Evolutionary conservation across 2,329 filamentous ascomycete species (phyloP), one percentile per base, ranked within the genome.

Genomic region (Epichloe sibirici): DNA sequence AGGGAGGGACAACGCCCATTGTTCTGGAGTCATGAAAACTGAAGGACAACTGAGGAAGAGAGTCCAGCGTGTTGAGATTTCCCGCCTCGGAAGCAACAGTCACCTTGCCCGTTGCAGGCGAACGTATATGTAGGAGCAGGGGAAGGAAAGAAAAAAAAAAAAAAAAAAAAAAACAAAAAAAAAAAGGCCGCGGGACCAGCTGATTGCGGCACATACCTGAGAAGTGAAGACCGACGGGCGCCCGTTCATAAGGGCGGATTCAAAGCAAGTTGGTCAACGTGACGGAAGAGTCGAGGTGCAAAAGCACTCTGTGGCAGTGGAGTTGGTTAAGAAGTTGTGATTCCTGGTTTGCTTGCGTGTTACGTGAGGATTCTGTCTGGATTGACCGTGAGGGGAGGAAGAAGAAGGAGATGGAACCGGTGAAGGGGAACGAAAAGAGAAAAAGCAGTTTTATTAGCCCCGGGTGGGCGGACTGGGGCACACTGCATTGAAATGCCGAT

Each of bases 151-250:
- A 37, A 46, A 9, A 17, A 7, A 23, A n/a, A 35, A 35, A 45
- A 37, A 35, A n/a, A 37, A 31, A 13, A 35, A 35, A 45, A 37
- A 35, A n/a, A 37, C n/a, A n/a, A n/a, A 35, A 35, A 45, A 37
- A 35, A n/a, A 37, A 31, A 13, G 6, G 7, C 28, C 6, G 35
- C 17, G 35, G 37, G 11, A 35, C n/a, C 23, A 42, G 40, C 45
- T 44, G 45, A 45, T 50, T 45, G 46, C 77, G 46, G 51, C 45
- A 54, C 59, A 57, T 84, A 88, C 86, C 82, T 90, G 86, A 74
- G 86, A 90, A 75, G 86, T 90, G 77, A 89, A 90, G 71, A 85
- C 79, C 72, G 86, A 88, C 74, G 80, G 78, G 79, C 84, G 83
- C 77, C 85, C 85, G 85, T 83, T 86, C 86, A 90, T 90, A 85